Conservation (phyloP, 2,329 filamentous ascomycete genomes). For the Botrytis fabae region DNA sequence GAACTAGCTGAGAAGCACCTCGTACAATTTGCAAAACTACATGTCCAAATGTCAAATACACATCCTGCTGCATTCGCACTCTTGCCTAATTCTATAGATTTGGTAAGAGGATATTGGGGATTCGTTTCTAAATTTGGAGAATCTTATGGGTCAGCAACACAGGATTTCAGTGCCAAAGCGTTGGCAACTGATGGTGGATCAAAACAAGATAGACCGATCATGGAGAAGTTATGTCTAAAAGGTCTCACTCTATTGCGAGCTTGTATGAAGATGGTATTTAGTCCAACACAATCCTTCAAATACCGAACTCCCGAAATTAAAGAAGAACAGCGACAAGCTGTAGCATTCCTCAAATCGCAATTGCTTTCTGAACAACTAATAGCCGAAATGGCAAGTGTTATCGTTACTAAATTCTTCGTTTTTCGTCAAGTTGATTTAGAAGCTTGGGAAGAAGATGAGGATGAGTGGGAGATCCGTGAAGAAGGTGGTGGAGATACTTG, state of each 20-base stretch:
- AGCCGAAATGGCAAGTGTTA: conserved; percentile 75
- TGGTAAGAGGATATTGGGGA: conserved; percentile 83
- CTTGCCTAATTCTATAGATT: conserved; percentile 74
- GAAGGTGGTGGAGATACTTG: conserved; percentile 82
- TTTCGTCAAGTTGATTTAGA: conserved; percentile 83
- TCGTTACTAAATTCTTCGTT: conserved; percentile 85
- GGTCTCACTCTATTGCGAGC: conserved; percentile 79
- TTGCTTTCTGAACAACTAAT: conserved; percentile 78
- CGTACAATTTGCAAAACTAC: conserved; percentile 87
- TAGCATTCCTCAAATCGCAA: conserved; percentile 67
- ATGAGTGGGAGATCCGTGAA: conserved; percentile 92
- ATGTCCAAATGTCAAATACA: conserved; percentile 77
- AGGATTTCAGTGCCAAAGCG: conserved; percentile 46
- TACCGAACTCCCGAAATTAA: conserved; percentile 75
- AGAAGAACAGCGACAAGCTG: conserved; percentile 71
- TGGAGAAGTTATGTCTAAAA: conserved; percentile 79
- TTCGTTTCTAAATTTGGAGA: conserved; percentile 76
- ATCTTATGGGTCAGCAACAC: conserved; percentile 57
- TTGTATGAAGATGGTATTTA: conserved; percentile 83
- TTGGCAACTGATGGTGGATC: conserved; percentile 48
- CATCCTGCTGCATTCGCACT: conserved; percentile 83
- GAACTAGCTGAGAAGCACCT: conserved; percentile 79
- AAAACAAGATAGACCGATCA: conserved; percentile 59
- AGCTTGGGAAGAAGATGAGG: conserved; percentile 90
- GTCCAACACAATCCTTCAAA: conserved; percentile 77